phyloP scores from a whole-genome alignment of 257 asterid genomes.

The Ajuga chamaepitys region DNA sequence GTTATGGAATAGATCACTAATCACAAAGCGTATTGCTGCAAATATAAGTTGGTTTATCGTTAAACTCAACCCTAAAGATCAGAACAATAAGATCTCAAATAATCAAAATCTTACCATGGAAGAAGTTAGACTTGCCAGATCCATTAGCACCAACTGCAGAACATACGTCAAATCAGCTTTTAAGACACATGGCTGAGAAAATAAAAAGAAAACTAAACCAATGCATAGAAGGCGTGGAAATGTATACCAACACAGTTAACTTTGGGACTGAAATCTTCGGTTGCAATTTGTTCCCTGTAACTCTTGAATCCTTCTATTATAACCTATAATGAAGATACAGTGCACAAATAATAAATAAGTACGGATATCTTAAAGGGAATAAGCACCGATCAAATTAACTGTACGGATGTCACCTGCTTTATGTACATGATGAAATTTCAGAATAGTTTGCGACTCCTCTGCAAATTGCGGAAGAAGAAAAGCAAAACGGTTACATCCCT shows the following conservation, averaged over 20 bases:
- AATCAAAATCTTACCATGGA: constrained; percentile 59
- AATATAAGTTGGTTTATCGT: background rate
- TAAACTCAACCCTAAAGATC: background rate
- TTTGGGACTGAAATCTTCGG: constrained; percentile 87
- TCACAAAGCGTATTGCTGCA: constrained; percentile 93
- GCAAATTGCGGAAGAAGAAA: constrained; percentile 1
- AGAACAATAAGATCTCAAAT: background rate
- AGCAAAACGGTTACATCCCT: constrained; percentile 9
- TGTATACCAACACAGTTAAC: constrained; percentile 91
- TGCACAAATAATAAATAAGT: background rate
- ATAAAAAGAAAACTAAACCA: background rate
- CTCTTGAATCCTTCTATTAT: constrained; percentile 99
- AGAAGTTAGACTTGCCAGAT: constrained; percentile 94
- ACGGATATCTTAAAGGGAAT: background rate
- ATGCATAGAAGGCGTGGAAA: background rate
- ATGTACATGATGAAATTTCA: constrained; percentile 50
- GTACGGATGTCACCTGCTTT: constrained; percentile 53
- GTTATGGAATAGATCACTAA: constrained; percentile 88
- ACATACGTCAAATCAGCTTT: constrained; percentile 13
- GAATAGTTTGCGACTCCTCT: constrained; percentile 4
- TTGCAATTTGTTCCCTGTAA: constrained; percentile 80
- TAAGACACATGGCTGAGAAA: background rate
- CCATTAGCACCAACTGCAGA: constrained; percentile 98
- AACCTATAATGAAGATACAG: constrained; percentile 39
- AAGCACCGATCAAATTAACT: background rate